A percentile compares a stretch with the other conserved stretches of the same genome.
Conservation (phyloP, 208 protist species). For the Phytomonas sp. region DNA sequence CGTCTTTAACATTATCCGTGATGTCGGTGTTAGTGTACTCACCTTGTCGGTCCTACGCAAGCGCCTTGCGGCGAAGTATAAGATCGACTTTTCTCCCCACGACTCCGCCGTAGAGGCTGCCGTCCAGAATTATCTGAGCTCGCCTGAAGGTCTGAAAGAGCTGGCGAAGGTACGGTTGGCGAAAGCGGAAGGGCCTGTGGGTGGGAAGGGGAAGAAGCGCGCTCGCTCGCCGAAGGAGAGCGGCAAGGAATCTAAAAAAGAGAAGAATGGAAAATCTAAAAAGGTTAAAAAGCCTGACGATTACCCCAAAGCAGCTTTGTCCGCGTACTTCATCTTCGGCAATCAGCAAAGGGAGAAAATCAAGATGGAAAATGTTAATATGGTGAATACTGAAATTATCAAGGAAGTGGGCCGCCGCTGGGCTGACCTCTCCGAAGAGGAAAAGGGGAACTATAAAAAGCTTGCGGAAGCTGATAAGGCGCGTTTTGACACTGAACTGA, state of each 20-base stretch:
- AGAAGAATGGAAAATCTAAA: conserved; percentile 36
- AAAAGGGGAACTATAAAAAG: conserved; percentile 69
- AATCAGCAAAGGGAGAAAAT: conserved; percentile 62
- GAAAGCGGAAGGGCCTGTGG: conserved; percentile 26
- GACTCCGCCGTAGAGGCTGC: conserved; percentile 25
- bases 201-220: conserved; percentile 6
- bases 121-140: conserved; percentile 37
- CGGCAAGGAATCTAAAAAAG: conserved; percentile 9
- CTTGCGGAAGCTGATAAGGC: conserved; percentile 76
- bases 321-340: conserved; percentile 68
- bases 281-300: conserved; percentile 64
- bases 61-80: conserved; percentile 63
- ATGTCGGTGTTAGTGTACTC: conserved; percentile 54
- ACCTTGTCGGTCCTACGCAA: conserved; percentile 45
- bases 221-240: background rate
- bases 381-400: conserved; percentile 63
- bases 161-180: conserved; percentile 49
- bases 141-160: conserved; percentile 56
- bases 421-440: conserved; percentile 37
- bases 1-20: conserved; percentile 54
- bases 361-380: conserved; percentile 56
- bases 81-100: conserved; percentile 57
- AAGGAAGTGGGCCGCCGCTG: conserved; percentile 60
- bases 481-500: conserved; percentile 65
- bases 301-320: conserved; percentile 75